Evolutionary conservation across 805 yeast species (phyloP).

Genomic region (Schizosaccharomyces japonicus): DNA sequence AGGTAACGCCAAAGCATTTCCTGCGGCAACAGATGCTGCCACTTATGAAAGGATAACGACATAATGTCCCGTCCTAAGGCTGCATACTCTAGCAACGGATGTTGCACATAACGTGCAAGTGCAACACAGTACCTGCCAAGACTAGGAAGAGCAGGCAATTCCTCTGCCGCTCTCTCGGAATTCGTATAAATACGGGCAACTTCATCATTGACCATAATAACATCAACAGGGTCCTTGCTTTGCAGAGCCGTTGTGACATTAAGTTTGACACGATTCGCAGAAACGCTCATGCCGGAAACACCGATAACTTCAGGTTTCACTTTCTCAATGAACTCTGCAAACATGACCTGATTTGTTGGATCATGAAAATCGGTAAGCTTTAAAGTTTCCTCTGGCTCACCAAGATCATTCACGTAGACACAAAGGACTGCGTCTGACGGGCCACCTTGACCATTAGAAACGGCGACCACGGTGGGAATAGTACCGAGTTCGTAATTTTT

Average conservation of each 20-base stretch:
- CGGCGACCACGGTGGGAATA: constrained; percentile 56
- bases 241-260: constrained; percentile 23
- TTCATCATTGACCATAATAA: constrained; percentile 76
- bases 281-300: constrained; percentile 66
- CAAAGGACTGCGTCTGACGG: constrained; percentile 70
- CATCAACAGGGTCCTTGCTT: constrained; percentile 33
- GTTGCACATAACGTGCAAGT: constrained; percentile 73
- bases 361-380: constrained; percentile 56
- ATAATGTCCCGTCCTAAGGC: constrained; percentile 52
- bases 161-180: constrained; percentile 48
- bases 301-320: constrained; percentile 76
- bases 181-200: constrained; percentile 73
- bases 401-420: constrained; percentile 51
- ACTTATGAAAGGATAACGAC: constrained; percentile 32
- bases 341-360: constrained; percentile 38
- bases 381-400: constrained; percentile 49
- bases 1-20: constrained; percentile 42
- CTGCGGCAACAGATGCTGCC: constrained; percentile 45
- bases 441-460: constrained; percentile 72
- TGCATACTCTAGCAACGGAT: constrained; percentile 78
- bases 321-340: constrained; percentile 34
- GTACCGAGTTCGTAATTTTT: constrained; percentile 56
- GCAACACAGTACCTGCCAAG: constrained; percentile 68
- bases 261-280: constrained; percentile 28
- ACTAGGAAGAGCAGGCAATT: constrained; percentile 64